Percentiles rank a stretch among this genome's conserved stretches.
phyloP scores from a whole-genome alignment of 352 stramenopile species.

The Elongisporangium prolatum region DNA sequence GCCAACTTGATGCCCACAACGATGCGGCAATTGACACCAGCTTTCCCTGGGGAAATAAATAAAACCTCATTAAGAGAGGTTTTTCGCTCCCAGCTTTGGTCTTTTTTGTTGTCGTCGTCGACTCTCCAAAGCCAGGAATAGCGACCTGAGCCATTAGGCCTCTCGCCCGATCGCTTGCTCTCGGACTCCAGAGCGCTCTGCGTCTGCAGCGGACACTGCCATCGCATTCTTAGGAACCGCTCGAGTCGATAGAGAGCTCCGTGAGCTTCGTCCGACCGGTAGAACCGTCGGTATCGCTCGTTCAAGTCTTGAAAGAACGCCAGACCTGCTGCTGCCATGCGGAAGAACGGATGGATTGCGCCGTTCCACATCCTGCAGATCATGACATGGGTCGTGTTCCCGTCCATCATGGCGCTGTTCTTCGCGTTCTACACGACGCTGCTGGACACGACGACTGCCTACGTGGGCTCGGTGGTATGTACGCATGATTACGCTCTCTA shows the following conservation, averaged over 20 bases:
- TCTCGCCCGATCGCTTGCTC: not conserved
- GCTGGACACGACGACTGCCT: constrained; percentile 37
- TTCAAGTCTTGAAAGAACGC: not conserved
- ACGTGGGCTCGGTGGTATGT: constrained; percentile 41
- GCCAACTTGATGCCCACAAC: not conserved
- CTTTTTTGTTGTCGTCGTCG: not conserved
- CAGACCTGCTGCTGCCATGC: constrained; percentile 20
- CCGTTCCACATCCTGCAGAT: constrained; percentile 83
- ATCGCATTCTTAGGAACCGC: not conserved
- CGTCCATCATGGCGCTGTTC: constrained; percentile 72
- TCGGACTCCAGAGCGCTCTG: not conserved
- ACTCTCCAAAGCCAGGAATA: not conserved
- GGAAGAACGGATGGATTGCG: constrained; percentile 75
- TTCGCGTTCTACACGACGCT: constrained; percentile 80
- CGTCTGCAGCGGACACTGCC: not conserved
- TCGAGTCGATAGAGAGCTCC: constrained; percentile 8
- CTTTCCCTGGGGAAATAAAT: not conserved
- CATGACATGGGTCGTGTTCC: constrained; percentile 81
- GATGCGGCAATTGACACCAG: not conserved
- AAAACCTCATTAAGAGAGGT: not conserved
- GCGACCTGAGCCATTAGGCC: not conserved
- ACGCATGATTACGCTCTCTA: constrained; percentile 1
- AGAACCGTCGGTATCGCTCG: not conserved
- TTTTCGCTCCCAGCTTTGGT: not conserved
- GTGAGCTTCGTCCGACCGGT: constrained; percentile 4